phyloP scores from a whole-genome alignment of 2,329 filamentous ascomycete species.

The Colletotrichum echinochloae region DNA sequence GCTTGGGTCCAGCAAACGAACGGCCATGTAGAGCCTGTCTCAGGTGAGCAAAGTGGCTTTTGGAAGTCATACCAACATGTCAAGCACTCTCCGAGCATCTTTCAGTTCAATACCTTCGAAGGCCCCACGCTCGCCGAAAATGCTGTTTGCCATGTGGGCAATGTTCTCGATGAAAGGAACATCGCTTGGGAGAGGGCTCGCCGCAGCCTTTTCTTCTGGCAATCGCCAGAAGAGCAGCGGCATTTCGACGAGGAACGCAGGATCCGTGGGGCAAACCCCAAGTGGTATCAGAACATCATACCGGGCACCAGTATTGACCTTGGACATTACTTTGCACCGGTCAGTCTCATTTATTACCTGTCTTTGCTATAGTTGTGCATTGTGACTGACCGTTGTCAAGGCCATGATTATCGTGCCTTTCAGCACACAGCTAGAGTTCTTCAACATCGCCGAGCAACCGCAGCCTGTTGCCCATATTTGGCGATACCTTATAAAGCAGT shows the following conservation, averaged over 20 bases:
- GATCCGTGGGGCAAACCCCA: conserved; percentile 22
- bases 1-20: background rate
- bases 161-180: conserved; percentile 26
- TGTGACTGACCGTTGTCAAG: conserved; percentile 9
- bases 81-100: conserved; percentile 18
- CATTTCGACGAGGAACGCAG: conserved; percentile 25
- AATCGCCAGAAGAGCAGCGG: conserved; percentile 8
- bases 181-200: conserved; percentile 34
- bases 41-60: background rate
- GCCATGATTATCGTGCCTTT: conserved; percentile 27
- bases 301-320: conserved; percentile 21
- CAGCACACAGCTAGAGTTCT: conserved; percentile 21
- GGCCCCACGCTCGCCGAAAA: conserved; percentile 12
- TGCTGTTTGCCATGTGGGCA: conserved; percentile 12
- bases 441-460: background rate
- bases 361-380: background rate
- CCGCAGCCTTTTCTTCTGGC: conserved; percentile 25
- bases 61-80: conserved; percentile 36
- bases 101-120: conserved; percentile 12
- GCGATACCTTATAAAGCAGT: conserved; percentile 24
- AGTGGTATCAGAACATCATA: conserved; percentile 31
- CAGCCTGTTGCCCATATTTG: conserved; percentile 18
- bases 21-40: background rate
- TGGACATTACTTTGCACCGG: conserved; percentile 28
- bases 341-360: background rate